phyloP scores from a whole-genome alignment of 2,329 filamentous ascomycete species.

The Penicillium griseofulvum region DNA sequence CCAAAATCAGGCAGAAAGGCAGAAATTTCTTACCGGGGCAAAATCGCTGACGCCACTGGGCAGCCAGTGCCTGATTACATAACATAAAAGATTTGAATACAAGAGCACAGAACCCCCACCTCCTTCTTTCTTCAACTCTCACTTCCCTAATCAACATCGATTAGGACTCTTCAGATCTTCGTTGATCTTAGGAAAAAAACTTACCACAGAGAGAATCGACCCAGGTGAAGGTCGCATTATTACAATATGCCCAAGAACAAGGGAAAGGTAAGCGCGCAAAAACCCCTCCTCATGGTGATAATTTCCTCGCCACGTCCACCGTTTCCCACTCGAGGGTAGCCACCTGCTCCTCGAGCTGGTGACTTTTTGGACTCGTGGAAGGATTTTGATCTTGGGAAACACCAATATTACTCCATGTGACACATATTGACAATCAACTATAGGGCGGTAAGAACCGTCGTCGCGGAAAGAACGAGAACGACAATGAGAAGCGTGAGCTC shows the following conservation, averaged over 20 bases:
- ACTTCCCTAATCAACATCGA: slow-evolving; percentile 7
- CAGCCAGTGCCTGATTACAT: slow-evolving; percentile 25
- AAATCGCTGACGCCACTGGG: slow-evolving; percentile 10
- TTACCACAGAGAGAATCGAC: slow-evolving; percentile 15
- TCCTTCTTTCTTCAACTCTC: slow-evolving; percentile 16
- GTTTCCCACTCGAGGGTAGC: slow-evolving; percentile 1
- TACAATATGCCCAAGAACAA: slow-evolving; percentile 95
- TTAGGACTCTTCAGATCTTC: slow-evolving; percentile 18
- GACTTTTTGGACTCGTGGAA: background rate
- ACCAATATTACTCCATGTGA: slow-evolving; percentile 2
- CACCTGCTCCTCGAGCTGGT: background rate
- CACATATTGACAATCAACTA: slow-evolving; percentile 37
- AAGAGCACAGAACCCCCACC: slow-evolving; percentile 18
- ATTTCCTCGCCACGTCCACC: slow-evolving; percentile 23
- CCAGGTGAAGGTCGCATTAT: slow-evolving; percentile 28
- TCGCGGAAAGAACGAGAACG: slow-evolving; percentile 98
- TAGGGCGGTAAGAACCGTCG: slow-evolving; percentile 97
- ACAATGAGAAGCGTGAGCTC: slow-evolving; percentile 98
- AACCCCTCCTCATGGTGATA: slow-evolving; percentile 23
- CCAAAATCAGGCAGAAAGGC: background rate
- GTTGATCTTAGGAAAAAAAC: slow-evolving; percentile 17
- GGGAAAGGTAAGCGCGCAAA: slow-evolving; percentile 74
- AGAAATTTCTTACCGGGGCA: background rate
- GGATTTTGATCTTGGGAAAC: background rate
- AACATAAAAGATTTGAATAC: slow-evolving; percentile 22